Base-by-base conservation (phyloP, 2,329 filamentous ascomycete genomes). In the Fusarium napiforme region DNA sequence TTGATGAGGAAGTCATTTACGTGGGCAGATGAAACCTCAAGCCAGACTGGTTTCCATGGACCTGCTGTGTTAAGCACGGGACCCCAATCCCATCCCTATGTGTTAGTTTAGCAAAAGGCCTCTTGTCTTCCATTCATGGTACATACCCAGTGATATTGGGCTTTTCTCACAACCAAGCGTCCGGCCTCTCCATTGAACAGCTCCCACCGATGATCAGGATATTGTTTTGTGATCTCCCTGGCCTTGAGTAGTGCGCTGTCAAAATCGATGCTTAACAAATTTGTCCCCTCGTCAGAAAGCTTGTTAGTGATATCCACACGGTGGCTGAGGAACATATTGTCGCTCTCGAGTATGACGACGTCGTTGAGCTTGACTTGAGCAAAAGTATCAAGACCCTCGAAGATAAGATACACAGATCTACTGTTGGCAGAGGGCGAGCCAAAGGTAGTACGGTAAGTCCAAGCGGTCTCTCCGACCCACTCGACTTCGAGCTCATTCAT, bases 251-350 rank as follows among this genome's bases (percentile, higher is more conserved):
- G 16, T 5, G 58, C 58, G 5, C 58, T 61, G 8, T 56, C 58
- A 16, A 61, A 61, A 2, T 28, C 40, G 30, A 61, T 56, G 23
- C 16, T n/a, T 8, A 61, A 9, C 15, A 18, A 16, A 7, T 59
- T 59, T 4, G 32, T 4, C 1, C 19, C 56, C 4, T 37, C 42
- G 11, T 30, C 6, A 8, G 26, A n/a, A 7, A 59, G 42, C 8
- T 39, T 46, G 11, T 37, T 11, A 7, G 23, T 59, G 1, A 59
- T 56, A 36, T 61, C 36, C 6, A 61, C 34, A 16, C 58, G 47
- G 21, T 61, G 58, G 36, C 58, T 61, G 6, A 61, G 47, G 3
- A 61, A 61, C 58, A 61, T 61, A 7, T 61, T 61, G 15, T 61
- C 47, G 58, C 58, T 61, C 23, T 61, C 18, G 18, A 61, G 58